phyloP scores from a whole-genome alignment of 345 rosid genomes.

The Viola odorata region DNA sequence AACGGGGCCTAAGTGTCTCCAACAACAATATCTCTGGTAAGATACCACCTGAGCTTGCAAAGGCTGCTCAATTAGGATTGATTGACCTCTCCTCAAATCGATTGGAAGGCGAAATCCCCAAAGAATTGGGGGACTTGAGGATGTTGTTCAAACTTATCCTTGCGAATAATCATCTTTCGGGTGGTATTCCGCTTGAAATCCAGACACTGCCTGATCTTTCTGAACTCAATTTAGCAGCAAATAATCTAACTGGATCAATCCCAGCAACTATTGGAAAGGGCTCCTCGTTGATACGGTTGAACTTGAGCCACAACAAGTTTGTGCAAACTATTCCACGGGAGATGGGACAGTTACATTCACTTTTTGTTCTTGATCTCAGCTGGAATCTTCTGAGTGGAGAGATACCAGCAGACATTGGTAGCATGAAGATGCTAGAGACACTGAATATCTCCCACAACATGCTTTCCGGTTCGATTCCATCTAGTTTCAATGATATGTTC shows the following conservation, averaged over 20 bases:
- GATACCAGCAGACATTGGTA: conserved; percentile 9
- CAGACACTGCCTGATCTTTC: not conserved
- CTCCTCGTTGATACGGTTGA: not conserved
- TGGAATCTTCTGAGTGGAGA: not conserved
- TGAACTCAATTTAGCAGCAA: conserved; percentile 5
- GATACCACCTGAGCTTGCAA: not conserved
- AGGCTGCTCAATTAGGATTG: not conserved
- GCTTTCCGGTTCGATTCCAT: conserved; percentile 8
- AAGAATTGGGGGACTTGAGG: not conserved
- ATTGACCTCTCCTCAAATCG: conserved; percentile 10
- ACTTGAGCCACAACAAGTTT: conserved; percentile 6
- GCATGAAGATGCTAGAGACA: not conserved
- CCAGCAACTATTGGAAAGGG: conserved; percentile 7
- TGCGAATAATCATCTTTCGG: conserved; percentile 2
- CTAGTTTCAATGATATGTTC: not conserved
- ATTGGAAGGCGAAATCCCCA: conserved; percentile 2
- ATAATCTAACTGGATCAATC: conserved; percentile 6
- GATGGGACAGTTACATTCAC: not conserved
- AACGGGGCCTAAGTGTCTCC: not conserved
- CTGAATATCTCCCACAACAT: conserved; percentile 2
- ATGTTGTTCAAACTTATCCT: not conserved
- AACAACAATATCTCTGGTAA: conserved; percentile 6
- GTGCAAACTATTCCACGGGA: conserved; percentile 3
- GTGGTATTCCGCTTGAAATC: not conserved
- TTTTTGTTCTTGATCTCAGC: conserved; percentile 5